Percentiles rank a stretch among this genome's conserved stretches.
phyloP scores from a whole-genome alignment of 305 asterid species.

The Plantago lanceolata region DNA sequence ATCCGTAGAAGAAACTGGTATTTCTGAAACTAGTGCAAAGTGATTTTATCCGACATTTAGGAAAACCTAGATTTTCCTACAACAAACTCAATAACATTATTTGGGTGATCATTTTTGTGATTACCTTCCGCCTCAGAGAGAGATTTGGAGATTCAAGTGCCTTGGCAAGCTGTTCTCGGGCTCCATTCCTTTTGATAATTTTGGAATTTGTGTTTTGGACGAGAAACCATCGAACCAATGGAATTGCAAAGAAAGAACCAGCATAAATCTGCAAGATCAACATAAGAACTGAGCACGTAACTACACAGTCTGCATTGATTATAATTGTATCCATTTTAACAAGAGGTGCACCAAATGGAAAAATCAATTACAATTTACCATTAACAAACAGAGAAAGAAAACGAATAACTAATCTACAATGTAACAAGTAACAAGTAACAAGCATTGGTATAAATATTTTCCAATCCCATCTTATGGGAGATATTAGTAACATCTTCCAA shows the following conservation, averaged over 20 bases:
- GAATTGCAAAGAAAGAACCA: conserved; percentile 92
- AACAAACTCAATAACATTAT: no score
- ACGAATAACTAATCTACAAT: background rate
- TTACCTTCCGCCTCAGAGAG: conserved; percentile 79
- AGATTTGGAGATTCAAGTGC: conserved; percentile 77
- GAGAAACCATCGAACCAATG: conserved; percentile 68
- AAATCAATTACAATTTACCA: background rate
- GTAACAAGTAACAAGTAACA: no score
- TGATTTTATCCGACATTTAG: background rate
- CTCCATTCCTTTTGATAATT: conserved; percentile 62
- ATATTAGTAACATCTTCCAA: background rate
- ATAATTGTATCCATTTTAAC: no score
- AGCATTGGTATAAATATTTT: no score
- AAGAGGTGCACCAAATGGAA: background rate
- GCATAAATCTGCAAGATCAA: conserved; percentile 73
- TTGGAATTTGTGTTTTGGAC: conserved; percentile 58
- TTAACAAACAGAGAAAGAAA: background rate
- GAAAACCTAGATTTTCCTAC: background rate
- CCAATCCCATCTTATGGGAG: background rate
- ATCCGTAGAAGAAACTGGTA: no score
- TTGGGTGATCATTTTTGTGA: conserved; percentile 2
- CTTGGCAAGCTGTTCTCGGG: conserved; percentile 57
- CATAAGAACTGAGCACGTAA: conserved; percentile 10
- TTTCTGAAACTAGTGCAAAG: background rate
- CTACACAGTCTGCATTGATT: background rate